Conservation (phyloP, 2,329 filamentous ascomycete genomes). For the Phaeosphaeriaceae sp. region DNA sequence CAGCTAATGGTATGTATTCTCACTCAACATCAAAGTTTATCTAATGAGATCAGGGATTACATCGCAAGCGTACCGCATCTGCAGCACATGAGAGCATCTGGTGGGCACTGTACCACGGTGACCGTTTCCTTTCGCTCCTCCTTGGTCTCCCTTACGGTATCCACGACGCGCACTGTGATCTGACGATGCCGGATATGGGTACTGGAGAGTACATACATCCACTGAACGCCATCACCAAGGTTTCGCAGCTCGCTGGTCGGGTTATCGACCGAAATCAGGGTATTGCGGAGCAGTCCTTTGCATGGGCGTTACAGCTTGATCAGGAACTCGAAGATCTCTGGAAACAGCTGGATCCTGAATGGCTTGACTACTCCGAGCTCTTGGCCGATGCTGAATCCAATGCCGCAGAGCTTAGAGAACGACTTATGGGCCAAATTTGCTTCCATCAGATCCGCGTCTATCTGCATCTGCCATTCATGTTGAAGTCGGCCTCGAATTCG, state of each 20-base stretch:
- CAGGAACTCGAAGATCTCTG: slow-evolving; percentile 52
- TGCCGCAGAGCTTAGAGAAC: slow-evolving; percentile 47
- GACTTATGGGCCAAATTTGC: slow-evolving; percentile 51
- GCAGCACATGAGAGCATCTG: slow-evolving; percentile 47
- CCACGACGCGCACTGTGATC: slow-evolving; percentile 48
- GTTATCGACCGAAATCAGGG: slow-evolving; percentile 54
- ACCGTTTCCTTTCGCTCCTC: slow-evolving; percentile 61
- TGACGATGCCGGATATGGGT: slow-evolving; percentile 36
- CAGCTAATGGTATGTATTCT: slow-evolving; percentile 57
- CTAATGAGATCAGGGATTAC: slow-evolving; percentile 44
- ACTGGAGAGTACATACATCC: slow-evolving; percentile 37
- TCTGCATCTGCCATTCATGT: slow-evolving; percentile 56
- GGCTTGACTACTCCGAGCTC: slow-evolving; percentile 47
- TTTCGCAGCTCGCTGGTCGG: slow-evolving; percentile 50
- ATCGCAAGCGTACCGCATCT: slow-evolving; percentile 45
- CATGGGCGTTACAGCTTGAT: slow-evolving; percentile 51
- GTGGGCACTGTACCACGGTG: slow-evolving; percentile 52
- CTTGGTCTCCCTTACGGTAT: slow-evolving; percentile 61
- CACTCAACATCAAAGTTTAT: neutral
- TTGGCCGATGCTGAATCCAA: slow-evolving; percentile 37
- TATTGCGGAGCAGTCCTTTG: slow-evolving; percentile 42
- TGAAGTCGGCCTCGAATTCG: slow-evolving; percentile 46
- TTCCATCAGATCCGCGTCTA: slow-evolving; percentile 56
- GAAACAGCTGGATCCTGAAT: slow-evolving; percentile 46
- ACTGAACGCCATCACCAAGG: slow-evolving; percentile 41